Conservation (phyloP, 2,329 filamentous ascomycete species). For the Didymella segeticola region DNA sequence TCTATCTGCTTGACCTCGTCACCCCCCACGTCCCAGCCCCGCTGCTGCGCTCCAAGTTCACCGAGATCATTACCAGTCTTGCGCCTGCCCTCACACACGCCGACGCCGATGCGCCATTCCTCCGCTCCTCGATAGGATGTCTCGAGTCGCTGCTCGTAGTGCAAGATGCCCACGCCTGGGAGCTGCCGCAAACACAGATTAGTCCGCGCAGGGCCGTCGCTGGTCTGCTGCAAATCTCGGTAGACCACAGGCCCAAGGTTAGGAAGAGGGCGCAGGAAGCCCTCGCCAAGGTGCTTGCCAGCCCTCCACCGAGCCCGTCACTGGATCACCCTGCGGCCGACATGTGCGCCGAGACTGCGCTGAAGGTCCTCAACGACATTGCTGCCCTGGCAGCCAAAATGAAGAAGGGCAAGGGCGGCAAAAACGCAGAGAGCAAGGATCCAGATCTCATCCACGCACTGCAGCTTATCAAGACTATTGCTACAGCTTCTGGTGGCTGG, state of each 20-base stretch:
- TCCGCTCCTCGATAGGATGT: slow-evolving; percentile 88
- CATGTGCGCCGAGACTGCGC: slow-evolving; percentile 91
- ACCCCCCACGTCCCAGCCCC: slow-evolving; percentile 84
- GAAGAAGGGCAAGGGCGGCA: slow-evolving; percentile 63
- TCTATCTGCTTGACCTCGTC: slow-evolving; percentile 94
- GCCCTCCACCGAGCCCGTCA: slow-evolving; percentile 87
- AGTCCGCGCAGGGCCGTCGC: slow-evolving; percentile 87
- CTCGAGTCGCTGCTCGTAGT: slow-evolving; percentile 89
- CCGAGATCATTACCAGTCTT: slow-evolving; percentile 85
- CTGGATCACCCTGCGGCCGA: slow-evolving; percentile 94
- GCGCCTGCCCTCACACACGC: slow-evolving; percentile 81
- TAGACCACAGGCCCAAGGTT: slow-evolving; percentile 91
- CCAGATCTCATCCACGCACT: slow-evolving; percentile 89
- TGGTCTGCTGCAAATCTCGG: slow-evolving; percentile 80
- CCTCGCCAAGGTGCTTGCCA: slow-evolving; percentile 79
- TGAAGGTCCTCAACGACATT: slow-evolving; percentile 79
- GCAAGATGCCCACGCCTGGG: slow-evolving; percentile 88
- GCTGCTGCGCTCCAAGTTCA: slow-evolving; percentile 92
- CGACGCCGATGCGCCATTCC: slow-evolving; percentile 84
- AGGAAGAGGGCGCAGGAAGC: slow-evolving; percentile 93
- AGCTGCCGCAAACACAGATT: slow-evolving; percentile 80
- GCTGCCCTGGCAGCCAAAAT: slow-evolving; percentile 76
- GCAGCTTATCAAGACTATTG: slow-evolving; percentile 89
- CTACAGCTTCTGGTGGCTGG: slow-evolving; percentile 88
- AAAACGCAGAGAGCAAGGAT: slow-evolving; percentile 69